These are phyloP conservation scores for Thelonectria rubi DNA, from an alignment of 2,329 filamentous ascomycete species.

Conservation along the genomic window DNA sequence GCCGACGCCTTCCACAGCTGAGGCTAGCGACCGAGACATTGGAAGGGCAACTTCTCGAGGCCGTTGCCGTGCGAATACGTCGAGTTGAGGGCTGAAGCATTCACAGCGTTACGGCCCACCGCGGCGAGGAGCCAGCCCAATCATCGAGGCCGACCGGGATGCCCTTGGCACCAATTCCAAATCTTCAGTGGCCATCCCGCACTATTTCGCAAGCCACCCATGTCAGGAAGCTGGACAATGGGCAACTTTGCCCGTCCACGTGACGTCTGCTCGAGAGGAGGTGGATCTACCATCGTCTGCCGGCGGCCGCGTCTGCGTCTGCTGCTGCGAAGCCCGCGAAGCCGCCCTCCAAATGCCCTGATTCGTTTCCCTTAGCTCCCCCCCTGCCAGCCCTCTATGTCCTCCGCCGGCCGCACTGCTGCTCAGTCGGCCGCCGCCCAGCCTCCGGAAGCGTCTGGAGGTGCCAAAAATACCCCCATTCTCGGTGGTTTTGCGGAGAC, in stretches of 20 bases:
- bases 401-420: background rate
- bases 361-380: background rate
- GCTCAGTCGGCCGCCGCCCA: conserved; percentile 16
- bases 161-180: background rate
- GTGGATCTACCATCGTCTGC: background rate
- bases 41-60: background rate
- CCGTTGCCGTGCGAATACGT: too few relatives aligned
- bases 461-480: background rate
- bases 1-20: too few relatives aligned
- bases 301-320: background rate
- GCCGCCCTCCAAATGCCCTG: background rate
- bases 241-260: conserved; percentile 14
- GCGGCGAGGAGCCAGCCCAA: background rate
- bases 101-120: background rate
- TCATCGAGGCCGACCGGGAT: background rate
- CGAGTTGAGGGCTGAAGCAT: background rate
- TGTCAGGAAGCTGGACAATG: background rate
- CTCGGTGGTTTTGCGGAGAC: background rate
- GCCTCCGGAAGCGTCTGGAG: background rate
- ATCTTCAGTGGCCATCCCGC: background rate
- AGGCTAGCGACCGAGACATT: background rate
- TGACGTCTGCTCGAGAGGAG: background rate
- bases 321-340: background rate
- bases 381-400: background rate
- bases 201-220: background rate